Percentiles rank a stretch among this genome's conserved stretches.
Conservation (phyloP, 192 early-diverging fungal species). For the Backusella mclennaniae region DNA sequence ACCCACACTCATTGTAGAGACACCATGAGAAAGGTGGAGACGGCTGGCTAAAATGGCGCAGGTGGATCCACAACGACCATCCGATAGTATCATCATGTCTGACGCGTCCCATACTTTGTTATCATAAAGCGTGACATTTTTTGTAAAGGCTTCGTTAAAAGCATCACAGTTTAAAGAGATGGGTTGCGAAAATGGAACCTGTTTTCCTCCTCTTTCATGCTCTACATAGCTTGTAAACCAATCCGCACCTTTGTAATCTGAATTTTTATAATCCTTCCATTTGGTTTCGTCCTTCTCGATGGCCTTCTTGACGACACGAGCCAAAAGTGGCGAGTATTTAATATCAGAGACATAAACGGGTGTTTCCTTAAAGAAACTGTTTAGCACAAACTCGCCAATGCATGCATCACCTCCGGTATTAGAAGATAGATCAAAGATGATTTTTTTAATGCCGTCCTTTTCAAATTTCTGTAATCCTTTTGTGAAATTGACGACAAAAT, state of each 20-base stretch:
- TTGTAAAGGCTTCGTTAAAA: constrained; percentile 11
- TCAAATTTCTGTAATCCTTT: constrained; percentile 25
- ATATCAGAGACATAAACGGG: constrained; percentile 33
- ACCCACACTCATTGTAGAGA: constrained; percentile 25
- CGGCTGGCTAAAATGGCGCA: constrained; percentile 35
- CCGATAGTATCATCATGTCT: constrained; percentile 30
- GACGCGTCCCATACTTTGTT: constrained; percentile 18
- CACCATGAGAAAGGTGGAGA: constrained; percentile 25
- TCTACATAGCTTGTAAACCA: constrained; percentile 22
- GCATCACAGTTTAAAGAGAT: constrained; percentile 27
- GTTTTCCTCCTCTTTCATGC: constrained; percentile 17
- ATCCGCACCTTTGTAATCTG: constrained; percentile 17
- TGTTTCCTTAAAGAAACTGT: constrained; percentile 23
- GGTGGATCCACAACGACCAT: constrained; percentile 35
- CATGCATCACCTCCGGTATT: constrained; percentile 35
- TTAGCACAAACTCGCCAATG: constrained; percentile 35
- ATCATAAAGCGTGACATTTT: background rate
- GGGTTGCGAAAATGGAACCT: constrained; percentile 27
- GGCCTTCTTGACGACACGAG: constrained; percentile 20
- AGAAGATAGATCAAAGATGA: constrained; percentile 31
- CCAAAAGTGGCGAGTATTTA: constrained; percentile 27
- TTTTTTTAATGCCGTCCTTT: constrained; percentile 20
- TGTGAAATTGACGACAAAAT: constrained; percentile 21
- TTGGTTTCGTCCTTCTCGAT: constrained; percentile 15
- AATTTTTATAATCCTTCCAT: constrained; percentile 27